These are phyloP conservation scores for Aureobasidium subglaciale DNA, from an alignment of 2,329 filamentous ascomycete species.

Conservation along the genomic window DNA sequence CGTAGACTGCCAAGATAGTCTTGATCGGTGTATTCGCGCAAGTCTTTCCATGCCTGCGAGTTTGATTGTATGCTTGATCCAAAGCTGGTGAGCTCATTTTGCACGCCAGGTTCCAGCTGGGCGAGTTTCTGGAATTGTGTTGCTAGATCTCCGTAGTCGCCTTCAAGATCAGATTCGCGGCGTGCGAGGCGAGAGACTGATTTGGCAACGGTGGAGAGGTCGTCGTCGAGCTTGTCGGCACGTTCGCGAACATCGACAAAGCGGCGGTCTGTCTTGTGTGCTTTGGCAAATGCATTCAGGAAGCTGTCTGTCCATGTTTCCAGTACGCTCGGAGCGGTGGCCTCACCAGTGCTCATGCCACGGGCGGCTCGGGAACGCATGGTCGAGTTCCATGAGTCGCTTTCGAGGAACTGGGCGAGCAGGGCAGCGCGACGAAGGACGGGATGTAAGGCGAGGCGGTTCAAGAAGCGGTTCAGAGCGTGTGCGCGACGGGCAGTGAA, in stretches of 20 bases:
- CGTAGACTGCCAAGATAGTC: constrained; percentile 88
- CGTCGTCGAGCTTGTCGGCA: constrained; percentile 89
- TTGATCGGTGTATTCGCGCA: constrained; percentile 89
- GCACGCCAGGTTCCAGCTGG: constrained; percentile 78
- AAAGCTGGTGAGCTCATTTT: constrained; percentile 75
- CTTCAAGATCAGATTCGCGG: constrained; percentile 78
- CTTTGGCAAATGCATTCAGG: constrained; percentile 93
- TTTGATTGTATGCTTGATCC: constrained; percentile 80
- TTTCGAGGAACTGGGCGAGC: constrained; percentile 85
- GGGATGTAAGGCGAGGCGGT: constrained; percentile 79
- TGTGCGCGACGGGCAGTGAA: constrained; percentile 84
- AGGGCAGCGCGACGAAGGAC: constrained; percentile 76
- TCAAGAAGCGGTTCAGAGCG: constrained; percentile 85
- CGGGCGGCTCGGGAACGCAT: constrained; percentile 74
- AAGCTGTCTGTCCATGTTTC: constrained; percentile 95
- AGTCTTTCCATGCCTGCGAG: constrained; percentile 64
- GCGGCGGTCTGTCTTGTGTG: constrained; percentile 87
- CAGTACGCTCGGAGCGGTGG: constrained; percentile 62
- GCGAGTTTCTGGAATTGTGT: constrained; percentile 94
- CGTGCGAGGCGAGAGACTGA: constrained; percentile 87
- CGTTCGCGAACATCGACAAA: constrained; percentile 92
- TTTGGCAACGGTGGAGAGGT: constrained; percentile 87
- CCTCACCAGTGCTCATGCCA: constrained; percentile 38
- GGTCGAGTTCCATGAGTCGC: constrained; percentile 89
- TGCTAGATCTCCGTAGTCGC: constrained; percentile 81